Evolutionary conservation across 176 grass and related monocot species (phyloP).

Genomic region (Cocos nucifera): DNA sequence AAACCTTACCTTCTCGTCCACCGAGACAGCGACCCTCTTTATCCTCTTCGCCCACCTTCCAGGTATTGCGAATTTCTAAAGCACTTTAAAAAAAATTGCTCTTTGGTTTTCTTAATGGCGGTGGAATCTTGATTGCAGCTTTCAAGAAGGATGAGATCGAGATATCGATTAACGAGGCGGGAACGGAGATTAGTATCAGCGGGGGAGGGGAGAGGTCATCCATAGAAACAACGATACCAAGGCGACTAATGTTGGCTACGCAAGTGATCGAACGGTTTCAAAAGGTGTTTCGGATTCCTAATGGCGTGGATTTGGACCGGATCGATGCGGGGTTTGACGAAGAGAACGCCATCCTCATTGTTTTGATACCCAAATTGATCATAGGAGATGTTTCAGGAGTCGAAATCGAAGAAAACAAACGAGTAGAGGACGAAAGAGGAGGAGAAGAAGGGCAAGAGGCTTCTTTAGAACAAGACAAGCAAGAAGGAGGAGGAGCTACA

Average conservation of each 20-base stretch:
- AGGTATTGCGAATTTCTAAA: constrained; percentile 23
- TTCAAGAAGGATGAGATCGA: constrained; percentile 59
- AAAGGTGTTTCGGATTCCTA: constrained; percentile 48
- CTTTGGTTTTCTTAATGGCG: background rate
- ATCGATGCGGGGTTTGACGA: constrained; percentile 57
- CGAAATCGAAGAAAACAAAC: too few relatives aligned
- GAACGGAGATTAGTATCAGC: constrained; percentile 40
- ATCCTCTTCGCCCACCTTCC: constrained; percentile 67
- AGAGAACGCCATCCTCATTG: constrained; percentile 56
- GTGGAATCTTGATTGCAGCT: constrained; percentile 22
- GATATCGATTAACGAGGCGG: constrained; percentile 32
- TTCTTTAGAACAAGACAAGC: too few relatives aligned
- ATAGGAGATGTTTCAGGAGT: too few relatives aligned
- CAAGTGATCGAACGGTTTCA: constrained; percentile 35
- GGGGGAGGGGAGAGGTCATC: constrained; percentile 34
- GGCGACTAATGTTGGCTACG: constrained; percentile 27
- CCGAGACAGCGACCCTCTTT: constrained; percentile 55
- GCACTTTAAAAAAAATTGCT: background rate
- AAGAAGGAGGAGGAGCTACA: too few relatives aligned
- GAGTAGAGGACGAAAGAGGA: too few relatives aligned
- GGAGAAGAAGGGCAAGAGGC: too few relatives aligned
- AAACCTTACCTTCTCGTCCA: constrained; percentile 44
- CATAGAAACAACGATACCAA: constrained; percentile 24
- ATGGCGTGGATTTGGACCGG: constrained; percentile 22
- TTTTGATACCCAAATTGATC: constrained; percentile 61